phyloP scores from a whole-genome alignment of 2,329 filamentous ascomycete genomes.

The Blumeria hordei region DNA sequence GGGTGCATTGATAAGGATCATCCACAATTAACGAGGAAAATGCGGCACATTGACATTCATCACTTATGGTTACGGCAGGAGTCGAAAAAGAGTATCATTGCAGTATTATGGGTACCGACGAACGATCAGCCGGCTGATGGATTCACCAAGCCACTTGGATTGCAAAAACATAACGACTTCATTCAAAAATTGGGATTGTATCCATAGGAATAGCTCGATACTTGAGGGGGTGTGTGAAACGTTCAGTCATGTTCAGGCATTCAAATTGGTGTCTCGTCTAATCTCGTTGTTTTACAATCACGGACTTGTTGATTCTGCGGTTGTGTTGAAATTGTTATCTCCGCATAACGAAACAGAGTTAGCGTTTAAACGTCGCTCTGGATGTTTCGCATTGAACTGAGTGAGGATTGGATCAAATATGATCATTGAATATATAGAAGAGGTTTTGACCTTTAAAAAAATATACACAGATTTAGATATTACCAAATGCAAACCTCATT shows the following conservation, averaged over 20 bases:
- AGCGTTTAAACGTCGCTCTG: not conserved
- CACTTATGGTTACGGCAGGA: not conserved
- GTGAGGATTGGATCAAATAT: not conserved
- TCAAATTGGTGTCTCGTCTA: not conserved
- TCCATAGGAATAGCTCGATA: not conserved
- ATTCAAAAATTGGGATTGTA: not conserved
- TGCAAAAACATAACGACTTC: conserved; percentile 1
- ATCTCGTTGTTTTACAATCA: not conserved
- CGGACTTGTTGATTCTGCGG: not conserved
- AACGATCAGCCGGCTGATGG: conserved; percentile 1
- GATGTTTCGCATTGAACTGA: not conserved
- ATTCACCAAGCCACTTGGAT: not conserved
- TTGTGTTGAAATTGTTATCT: not conserved
- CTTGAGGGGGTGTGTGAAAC: not conserved
- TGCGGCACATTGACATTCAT: not conserved
- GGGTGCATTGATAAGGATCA: not conserved
- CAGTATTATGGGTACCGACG: not conserved
- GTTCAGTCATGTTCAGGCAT: not conserved
- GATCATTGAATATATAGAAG: not conserved
- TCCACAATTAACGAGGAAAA: not conserved
- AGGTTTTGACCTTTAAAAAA: not conserved
- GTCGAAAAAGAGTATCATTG: not conserved
- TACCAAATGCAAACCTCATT: not conserved
- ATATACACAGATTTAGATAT: not conserved
- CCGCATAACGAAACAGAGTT: not conserved